These are phyloP conservation scores for Coleophoma crateriformis DNA, from an alignment of 2,329 filamentous ascomycete genomes.

Conservation along the genomic window DNA sequence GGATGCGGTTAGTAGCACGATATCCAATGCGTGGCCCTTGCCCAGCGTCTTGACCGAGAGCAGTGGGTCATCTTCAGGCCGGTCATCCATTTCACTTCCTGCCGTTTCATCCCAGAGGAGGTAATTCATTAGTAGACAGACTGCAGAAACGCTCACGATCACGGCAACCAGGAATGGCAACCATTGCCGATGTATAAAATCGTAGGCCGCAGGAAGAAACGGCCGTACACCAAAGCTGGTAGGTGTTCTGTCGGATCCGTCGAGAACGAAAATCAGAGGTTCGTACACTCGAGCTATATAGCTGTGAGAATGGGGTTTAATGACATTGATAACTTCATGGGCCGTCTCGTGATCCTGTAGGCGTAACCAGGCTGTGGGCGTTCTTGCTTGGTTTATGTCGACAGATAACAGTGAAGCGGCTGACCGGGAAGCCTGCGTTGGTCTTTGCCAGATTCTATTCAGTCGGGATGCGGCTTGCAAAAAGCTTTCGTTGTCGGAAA, in stretches of 20 bases:
- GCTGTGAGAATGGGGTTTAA: slow-evolving; percentile 66
- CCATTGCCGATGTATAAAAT: slow-evolving; percentile 59
- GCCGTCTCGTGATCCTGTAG: slow-evolving; percentile 77
- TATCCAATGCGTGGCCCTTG: slow-evolving; percentile 62
- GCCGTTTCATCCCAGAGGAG: slow-evolving; percentile 57
- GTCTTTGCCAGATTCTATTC: slow-evolving; percentile 17
- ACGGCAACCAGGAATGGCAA: slow-evolving; percentile 57
- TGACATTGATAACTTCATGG: slow-evolving; percentile 67
- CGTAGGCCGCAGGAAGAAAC: slow-evolving; percentile 55
- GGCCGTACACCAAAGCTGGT: slow-evolving; percentile 36
- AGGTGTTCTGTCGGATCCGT: slow-evolving; percentile 59
- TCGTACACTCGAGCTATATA: slow-evolving; percentile 72
- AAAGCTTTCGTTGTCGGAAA: slow-evolving; percentile 56
- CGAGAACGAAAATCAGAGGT: slow-evolving; percentile 66
- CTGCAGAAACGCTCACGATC: slow-evolving; percentile 55
- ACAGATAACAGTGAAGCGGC: slow-evolving; percentile 40
- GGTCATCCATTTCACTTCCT: slow-evolving; percentile 38
- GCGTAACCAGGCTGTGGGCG: slow-evolving; percentile 70
- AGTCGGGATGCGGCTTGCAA: slow-evolving; percentile 30
- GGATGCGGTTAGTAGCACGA: slow-evolving; percentile 59
- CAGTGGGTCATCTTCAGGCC: slow-evolving; percentile 38
- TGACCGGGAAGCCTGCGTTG: slow-evolving; percentile 4
- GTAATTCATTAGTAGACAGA: slow-evolving; percentile 69
- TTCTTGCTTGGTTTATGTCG: slow-evolving; percentile 67
- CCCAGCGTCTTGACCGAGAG: slow-evolving; percentile 56